phyloP scores from a whole-genome alignment of 768 basidiomycete species.

The Agaricus bisporus region DNA sequence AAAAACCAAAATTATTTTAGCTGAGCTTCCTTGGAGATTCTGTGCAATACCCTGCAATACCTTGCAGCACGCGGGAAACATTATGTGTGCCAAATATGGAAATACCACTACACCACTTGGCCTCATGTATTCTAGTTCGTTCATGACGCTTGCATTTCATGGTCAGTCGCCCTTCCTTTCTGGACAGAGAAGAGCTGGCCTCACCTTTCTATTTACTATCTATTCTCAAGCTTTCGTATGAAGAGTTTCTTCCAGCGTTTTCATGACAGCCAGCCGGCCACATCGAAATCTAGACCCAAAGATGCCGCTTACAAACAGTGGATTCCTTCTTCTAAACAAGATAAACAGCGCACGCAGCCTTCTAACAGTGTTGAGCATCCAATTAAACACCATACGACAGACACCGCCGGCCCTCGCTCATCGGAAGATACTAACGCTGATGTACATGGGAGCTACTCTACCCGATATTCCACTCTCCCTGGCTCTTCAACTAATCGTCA shows the following conservation, averaged over 20 bases:
- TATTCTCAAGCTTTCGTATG: slow-evolving; percentile 30
- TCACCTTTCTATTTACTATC: slow-evolving; percentile 7
- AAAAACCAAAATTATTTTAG: too few species aligned
- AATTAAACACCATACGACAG: slow-evolving; percentile 6
- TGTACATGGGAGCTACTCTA: neutral
- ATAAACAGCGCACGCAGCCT: slow-evolving; percentile 9
- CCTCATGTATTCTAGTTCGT: slow-evolving; percentile 53
- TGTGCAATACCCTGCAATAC: too few species aligned
- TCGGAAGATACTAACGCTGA: neutral
- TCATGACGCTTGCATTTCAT: slow-evolving; percentile 16
- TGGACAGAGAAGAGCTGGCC: slow-evolving; percentile 7
- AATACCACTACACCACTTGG: slow-evolving; percentile 25
- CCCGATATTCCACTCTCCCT: slow-evolving; percentile 1
- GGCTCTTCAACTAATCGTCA: neutral
- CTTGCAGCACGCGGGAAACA: neutral
- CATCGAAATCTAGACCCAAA: slow-evolving; percentile 31
- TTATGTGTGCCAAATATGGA: slow-evolving; percentile 24
- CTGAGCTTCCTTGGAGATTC: too few species aligned
- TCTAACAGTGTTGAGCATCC: slow-evolving; percentile 19
- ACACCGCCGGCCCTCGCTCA: neutral
- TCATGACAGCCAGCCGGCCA: slow-evolving; percentile 37
- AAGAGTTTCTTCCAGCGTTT: slow-evolving; percentile 46
- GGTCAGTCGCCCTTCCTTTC: slow-evolving; percentile 16
- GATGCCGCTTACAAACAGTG: slow-evolving; percentile 32
- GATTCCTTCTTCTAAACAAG: slow-evolving; percentile 20